A percentile compares a stretch with the other conserved stretches of the same genome.
Conservation (phyloP, 805 yeast species). For the Saturnispora kantuleensis region DNA sequence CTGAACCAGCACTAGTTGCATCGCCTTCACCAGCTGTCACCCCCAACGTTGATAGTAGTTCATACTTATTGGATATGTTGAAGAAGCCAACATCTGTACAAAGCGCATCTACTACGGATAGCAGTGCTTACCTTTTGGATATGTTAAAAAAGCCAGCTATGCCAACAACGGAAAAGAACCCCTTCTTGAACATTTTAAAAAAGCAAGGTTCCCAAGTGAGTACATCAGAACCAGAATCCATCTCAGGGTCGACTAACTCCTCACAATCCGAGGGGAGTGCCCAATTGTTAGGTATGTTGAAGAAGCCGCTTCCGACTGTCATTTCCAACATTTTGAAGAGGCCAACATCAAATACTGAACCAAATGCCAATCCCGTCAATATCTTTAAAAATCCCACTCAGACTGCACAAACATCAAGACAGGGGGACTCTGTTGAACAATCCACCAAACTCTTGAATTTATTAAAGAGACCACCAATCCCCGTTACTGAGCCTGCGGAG, state of each 20-base stretch:
- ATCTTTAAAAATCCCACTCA: no score
- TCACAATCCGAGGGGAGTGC: not conserved
- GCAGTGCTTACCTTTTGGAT: no score
- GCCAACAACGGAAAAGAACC: not conserved
- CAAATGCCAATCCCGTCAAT: not conserved
- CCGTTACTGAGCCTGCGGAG: slow-evolving; percentile 5
- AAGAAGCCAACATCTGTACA: not conserved
- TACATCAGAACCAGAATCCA: not conserved
- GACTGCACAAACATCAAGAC: not conserved
- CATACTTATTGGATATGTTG: not conserved
- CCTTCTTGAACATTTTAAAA: slow-evolving; percentile 4
- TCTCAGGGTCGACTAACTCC: not conserved
- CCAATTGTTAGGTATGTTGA: slow-evolving; percentile 3
- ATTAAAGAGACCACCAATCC: slow-evolving; percentile 2
- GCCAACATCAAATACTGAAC: not conserved
- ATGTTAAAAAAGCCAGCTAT: not conserved
- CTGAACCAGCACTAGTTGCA: not conserved
- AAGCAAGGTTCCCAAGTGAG: not conserved
- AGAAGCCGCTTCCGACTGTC: not conserved
- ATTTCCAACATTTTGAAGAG: slow-evolving; percentile 6
- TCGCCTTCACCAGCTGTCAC: not conserved
- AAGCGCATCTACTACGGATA: not conserved
- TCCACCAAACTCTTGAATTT: slow-evolving; percentile 2
- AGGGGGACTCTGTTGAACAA: not conserved
- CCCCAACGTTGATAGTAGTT: no score